A percentile compares a stretch with the other conserved stretches of the same genome.
These are phyloP conservation scores for Lecanoromycetidae sp. DNA, from an alignment of 2,329 filamentous ascomycete species.

Conservation along the genomic window DNA sequence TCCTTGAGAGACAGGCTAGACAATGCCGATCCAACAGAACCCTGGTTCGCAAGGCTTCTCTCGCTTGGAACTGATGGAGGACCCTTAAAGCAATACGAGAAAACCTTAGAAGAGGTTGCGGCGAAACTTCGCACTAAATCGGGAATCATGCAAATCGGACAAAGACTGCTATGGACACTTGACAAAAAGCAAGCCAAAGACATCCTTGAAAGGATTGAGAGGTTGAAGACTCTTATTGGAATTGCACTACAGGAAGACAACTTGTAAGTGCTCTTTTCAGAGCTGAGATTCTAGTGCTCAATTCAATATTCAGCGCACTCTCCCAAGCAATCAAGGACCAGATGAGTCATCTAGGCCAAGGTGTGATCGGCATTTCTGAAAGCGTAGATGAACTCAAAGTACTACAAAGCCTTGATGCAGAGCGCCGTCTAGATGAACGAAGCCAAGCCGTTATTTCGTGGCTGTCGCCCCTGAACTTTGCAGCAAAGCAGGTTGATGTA, in stretches of 20 bases:
- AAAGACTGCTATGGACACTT: not conserved
- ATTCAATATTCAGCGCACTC: not conserved
- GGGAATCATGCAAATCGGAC: not conserved
- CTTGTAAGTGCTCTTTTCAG: not conserved
- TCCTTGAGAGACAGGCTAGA: not conserved
- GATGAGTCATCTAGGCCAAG: not conserved
- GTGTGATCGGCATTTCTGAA: not conserved
- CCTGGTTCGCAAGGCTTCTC: not conserved
- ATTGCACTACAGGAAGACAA: constrained; percentile 4
- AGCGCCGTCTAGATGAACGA: not conserved
- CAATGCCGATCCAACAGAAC: not conserved
- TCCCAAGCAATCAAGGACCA: not conserved
- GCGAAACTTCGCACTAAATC: not conserved
- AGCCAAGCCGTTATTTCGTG: not conserved
- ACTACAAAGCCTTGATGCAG: not conserved
- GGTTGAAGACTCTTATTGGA: not conserved
- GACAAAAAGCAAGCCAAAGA: not conserved
- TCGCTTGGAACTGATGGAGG: not conserved
- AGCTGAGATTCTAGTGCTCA: not conserved
- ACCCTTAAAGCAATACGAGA: not conserved
- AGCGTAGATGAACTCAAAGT: not conserved
- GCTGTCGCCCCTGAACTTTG: not conserved
- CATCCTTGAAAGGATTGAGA: not conserved
- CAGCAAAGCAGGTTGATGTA: not conserved
- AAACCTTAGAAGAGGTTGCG: not conserved